Evolutionary conservation across 2,329 filamentous ascomycete genomes (phyloP), one percentile per base, ranked within the genome.

Genomic region (Geosmithia putterillii): DNA sequence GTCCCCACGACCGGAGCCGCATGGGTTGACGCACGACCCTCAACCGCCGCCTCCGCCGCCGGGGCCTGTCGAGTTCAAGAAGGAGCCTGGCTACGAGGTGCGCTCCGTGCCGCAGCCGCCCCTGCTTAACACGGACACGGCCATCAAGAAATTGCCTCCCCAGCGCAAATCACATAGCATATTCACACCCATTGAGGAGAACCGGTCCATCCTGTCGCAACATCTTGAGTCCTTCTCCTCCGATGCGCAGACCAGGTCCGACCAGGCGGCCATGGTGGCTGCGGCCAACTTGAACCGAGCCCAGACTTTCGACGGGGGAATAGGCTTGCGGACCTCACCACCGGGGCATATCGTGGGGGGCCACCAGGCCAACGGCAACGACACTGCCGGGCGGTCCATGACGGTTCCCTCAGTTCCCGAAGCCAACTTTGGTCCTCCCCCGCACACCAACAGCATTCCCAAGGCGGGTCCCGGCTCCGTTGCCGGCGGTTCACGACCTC

Each of bases 151-250:
- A 51, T 66, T 85, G 49, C 81, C 83, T 48, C 80, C 83, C 2
- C 84, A 82, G 54, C 81, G 85, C 28, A 89, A 89, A 59, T 82
- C 83, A 19, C 83, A 89, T 57, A 95, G 89, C 60, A 96, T 98
- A 46, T 96, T 96, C 58, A 98, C 92, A 0, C 92, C 92, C 0
- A 94, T 98, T 48, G 92, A 96, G 54, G 89, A 95, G 58, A 88
- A 84, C 53, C 77, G 86, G 41, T 95, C 89, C 1, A 82, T 95
- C 46, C 65, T 95, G 38, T 87, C 86, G 12, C 86, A 90, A 50
- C 88, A 95, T 58, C 81, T 85, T 48, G 80, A 78, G 15, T 76
- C 75, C 2, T 82, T 84, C 50, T 71, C 77, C 9, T 70, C 74
- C 3, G 77, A 79, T 41, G 61, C 70, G 40, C 68, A 57, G 43